Evolutionary conservation across 1,139 yeast species (phyloP).

Genomic region (Geotrichum carabidarum): DNA sequence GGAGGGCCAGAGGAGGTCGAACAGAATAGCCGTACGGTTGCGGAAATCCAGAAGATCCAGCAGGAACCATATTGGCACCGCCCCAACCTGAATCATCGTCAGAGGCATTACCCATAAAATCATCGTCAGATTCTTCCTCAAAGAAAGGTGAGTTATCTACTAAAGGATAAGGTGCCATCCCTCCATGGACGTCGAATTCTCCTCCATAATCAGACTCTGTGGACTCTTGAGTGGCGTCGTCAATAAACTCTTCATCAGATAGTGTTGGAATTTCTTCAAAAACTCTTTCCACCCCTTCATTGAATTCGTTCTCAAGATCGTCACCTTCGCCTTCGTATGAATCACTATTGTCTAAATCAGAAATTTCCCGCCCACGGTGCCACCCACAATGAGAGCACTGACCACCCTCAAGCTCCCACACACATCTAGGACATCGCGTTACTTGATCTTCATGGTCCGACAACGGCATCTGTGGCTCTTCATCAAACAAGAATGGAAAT

Average conservation of each 20-base stretch:
- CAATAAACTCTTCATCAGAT: conserved; percentile 9
- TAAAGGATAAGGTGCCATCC: background rate
- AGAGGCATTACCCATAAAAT: background rate
- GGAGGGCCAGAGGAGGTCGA: background rate
- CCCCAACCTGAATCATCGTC: background rate
- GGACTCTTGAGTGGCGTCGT: conserved; percentile 6
- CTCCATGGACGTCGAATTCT: conserved; percentile 13
- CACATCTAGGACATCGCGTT: conserved; percentile 28
- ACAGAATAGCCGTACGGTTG: background rate
- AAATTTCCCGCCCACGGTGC: conserved; percentile 3
- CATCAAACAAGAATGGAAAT: conserved; percentile 25
- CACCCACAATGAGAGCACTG: conserved; percentile 28
- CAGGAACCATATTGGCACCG: background rate
- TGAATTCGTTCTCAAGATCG: conserved; percentile 14
- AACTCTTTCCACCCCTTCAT: conserved; percentile 20
- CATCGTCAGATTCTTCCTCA: conserved; percentile 10
- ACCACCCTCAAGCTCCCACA: conserved; percentile 29
- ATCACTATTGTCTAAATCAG: background rate
- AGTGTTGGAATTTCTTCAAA: conserved; percentile 12
- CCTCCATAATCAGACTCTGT: conserved; percentile 13
- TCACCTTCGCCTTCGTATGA: conserved; percentile 14
- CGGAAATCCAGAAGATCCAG: background rate
- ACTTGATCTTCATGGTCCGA: conserved; percentile 30
- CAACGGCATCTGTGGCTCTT: conserved; percentile 18
- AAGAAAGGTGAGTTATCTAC: background rate